Evolutionary conservation across 2,329 filamentous ascomycete species (phyloP), one percentile per base, ranked within the genome.

Genomic region (Clonostachys rosea): DNA sequence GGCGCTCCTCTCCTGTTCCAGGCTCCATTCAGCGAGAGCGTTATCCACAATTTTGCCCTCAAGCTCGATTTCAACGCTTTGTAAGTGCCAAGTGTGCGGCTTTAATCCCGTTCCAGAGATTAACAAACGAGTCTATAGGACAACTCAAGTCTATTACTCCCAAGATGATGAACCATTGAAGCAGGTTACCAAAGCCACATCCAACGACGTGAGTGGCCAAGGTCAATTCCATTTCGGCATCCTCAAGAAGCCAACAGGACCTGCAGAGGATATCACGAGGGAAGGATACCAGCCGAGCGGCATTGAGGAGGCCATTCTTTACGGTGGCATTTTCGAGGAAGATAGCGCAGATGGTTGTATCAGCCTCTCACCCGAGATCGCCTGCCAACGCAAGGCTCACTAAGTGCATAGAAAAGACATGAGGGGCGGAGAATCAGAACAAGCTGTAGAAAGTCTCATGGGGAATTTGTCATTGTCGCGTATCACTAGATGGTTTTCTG

Each of bases 161-260:
- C 63, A 65, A 16, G 74, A 70, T 40, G 58, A 58, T 33, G 57
- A 60, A 3, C 59, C 72, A 1, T 73, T 84, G 33, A 62, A 68
- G 34, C 58, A 65, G 2, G 73, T 76, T n/a, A 78, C 71, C 1
- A 60, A 66, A 16, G 63, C 72, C 1, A 55, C 76, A 1, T 18
- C 62, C 39, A 79, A 79, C 53, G 70, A 81, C 53, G 67, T 81
- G 47, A 68, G 70, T 39, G 81, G 81, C 6, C 71, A 75, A 47
- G 81, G 81, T 18, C 79, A 84, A 59, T 83, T 74, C 60, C 81
- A 85, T 58, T 74, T 84, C 45, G 81, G 81, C 35, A 58, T 83
- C 2, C 65, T 85, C 49, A 84, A 84, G 73, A 84, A 83, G 69
- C 73, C 76, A 6, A 69, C 75, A 43, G 68, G 75, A 46, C 52